Evolutionary conservation across 805 yeast genomes (phyloP).

Genomic region (Sporopachydermia lactativora): DNA sequence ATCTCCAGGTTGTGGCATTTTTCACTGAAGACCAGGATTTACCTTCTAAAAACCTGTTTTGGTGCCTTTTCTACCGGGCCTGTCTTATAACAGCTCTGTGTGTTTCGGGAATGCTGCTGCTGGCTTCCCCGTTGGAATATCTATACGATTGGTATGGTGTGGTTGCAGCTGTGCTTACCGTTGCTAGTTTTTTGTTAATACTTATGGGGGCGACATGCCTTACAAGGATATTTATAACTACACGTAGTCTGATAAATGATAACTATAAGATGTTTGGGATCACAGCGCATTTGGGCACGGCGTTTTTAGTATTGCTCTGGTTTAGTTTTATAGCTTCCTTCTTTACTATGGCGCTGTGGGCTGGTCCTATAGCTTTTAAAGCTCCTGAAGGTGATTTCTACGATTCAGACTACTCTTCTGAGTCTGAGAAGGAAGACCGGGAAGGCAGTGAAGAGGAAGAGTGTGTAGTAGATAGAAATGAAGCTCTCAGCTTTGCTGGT

Average conservation of each 20-base stretch:
- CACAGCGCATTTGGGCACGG: neutral
- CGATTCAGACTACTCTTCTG: neutral
- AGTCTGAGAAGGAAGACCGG: too few species aligned
- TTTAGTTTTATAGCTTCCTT: neutral
- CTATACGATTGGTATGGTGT: neutral
- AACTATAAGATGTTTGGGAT: neutral
- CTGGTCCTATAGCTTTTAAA: neutral
- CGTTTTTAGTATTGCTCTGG: neutral
- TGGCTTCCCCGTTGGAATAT: neutral
- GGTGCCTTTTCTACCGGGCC: neutral
- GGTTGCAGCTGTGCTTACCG: neutral
- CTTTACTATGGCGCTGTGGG: neutral
- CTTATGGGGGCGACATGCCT: neutral
- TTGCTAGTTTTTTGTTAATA: neutral
- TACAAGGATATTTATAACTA: neutral
- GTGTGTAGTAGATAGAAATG: too few species aligned
- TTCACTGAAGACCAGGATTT: neutral
- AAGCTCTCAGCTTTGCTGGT: too few species aligned
- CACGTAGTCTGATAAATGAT: neutral
- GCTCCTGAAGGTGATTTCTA: neutral
- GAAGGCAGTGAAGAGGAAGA: too few species aligned
- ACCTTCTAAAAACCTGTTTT: neutral
- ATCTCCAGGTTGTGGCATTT: neutral
- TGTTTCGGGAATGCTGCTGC: conserved; percentile 13
- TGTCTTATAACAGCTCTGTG: neutral